Conservation (phyloP, 2,329 filamentous ascomycete species). For the Ophiostoma himal-ulmi region DNA sequence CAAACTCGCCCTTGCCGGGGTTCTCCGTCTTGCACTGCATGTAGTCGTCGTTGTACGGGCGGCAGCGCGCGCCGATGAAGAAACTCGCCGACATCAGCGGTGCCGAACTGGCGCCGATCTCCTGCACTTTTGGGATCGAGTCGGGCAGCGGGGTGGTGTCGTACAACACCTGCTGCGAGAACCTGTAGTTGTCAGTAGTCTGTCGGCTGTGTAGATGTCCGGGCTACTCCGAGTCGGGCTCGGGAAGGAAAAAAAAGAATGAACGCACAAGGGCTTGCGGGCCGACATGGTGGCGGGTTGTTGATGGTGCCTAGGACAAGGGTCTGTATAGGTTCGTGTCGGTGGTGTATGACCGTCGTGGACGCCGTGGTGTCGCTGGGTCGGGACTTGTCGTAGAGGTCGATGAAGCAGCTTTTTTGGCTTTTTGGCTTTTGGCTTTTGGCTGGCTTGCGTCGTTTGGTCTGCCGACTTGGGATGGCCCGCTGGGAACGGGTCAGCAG, state of each 20-base stretch:
- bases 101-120: constrained; percentile 88
- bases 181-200: constrained; percentile 49
- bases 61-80: constrained; percentile 96
- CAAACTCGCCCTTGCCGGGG: constrained; percentile 81
- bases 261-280: constrained; percentile 53
- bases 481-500: constrained; percentile 25
- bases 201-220: not conserved
- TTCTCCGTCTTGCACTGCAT: constrained; percentile 99
- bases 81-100: constrained; percentile 86
- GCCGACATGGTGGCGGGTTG: constrained; percentile 45
- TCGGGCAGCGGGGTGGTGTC: constrained; percentile 94
- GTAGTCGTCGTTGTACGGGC: constrained; percentile 94
- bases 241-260: not conserved
- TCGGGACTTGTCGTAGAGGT: not conserved
- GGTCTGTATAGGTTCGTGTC: constrained; percentile 30
- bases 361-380: not conserved
- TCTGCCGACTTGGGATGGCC: not conserved
- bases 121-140: constrained; percentile 84
- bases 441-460: constrained; percentile 16
- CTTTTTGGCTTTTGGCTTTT: constrained; percentile 23
- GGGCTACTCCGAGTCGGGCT: not conserved
- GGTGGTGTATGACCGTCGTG: not conserved
- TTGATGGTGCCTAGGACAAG: not conserved
- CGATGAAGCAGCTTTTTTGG: constrained; percentile 3
- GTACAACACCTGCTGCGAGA: constrained; percentile 88